Evolutionary conservation across 2,329 filamentous ascomycete species (phyloP).

Genomic region (Thelonectria discophora): DNA sequence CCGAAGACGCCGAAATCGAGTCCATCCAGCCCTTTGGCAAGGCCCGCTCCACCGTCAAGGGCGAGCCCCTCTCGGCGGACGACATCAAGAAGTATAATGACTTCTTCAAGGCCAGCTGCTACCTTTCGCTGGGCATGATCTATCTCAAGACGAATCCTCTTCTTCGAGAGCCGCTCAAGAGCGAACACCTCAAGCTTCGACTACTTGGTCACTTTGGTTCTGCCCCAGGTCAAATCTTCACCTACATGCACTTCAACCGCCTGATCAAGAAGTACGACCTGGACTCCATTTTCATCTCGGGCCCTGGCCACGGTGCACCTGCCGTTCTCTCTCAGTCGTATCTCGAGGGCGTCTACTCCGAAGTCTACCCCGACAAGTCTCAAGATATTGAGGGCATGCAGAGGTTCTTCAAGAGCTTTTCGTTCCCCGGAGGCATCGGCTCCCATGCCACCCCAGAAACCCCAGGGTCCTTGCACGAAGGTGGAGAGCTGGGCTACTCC

Average conservation of each 20-base stretch:
- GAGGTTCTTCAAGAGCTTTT: slow-evolving; percentile 84
- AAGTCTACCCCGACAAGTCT: slow-evolving; percentile 79
- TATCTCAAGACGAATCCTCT: slow-evolving; percentile 79
- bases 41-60: slow-evolving; percentile 71
- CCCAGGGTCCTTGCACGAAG: slow-evolving; percentile 79
- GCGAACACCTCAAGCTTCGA: slow-evolving; percentile 77
- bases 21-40: slow-evolving; percentile 71
- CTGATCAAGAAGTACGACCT: slow-evolving; percentile 83
- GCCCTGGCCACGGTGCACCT: slow-evolving; percentile 80
- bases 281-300: slow-evolving; percentile 76
- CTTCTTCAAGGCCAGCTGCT: slow-evolving; percentile 79
- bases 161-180: slow-evolving; percentile 72
- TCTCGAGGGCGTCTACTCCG: slow-evolving; percentile 79
- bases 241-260: slow-evolving; percentile 84
- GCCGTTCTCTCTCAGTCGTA: slow-evolving; percentile 80
- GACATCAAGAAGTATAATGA: slow-evolving; percentile 75
- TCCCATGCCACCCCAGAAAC: slow-evolving; percentile 83
- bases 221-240: slow-evolving; percentile 82
- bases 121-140: slow-evolving; percentile 82
- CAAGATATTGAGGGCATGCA: slow-evolving; percentile 74
- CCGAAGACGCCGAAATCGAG: slow-evolving; percentile 54
- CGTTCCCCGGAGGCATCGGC: slow-evolving; percentile 81
- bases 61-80: slow-evolving; percentile 68
- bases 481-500: slow-evolving; percentile 83
- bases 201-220: slow-evolving; percentile 83